Conservation (phyloP, 257 asterid genomes). For the Dorcoceras hygrometricum region DNA sequence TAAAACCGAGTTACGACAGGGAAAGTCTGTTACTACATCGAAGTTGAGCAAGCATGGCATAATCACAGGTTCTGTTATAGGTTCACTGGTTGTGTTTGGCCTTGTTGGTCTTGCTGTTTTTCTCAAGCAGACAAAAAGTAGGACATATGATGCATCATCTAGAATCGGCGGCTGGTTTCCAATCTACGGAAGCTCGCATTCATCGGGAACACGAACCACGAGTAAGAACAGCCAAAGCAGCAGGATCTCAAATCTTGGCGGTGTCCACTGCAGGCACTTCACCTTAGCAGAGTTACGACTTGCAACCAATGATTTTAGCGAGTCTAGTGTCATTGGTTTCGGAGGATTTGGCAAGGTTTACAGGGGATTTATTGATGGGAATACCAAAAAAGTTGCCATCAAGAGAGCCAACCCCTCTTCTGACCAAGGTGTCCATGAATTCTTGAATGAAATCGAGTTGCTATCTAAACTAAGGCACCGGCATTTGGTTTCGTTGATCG, state of each 20-base stretch:
- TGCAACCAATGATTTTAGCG: constrained; percentile 54
- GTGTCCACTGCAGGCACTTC: constrained; percentile 62
- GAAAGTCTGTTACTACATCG: constrained; percentile 13
- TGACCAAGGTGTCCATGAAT: constrained; percentile 69
- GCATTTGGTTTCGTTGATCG: constrained; percentile 73
- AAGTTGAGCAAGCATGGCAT: constrained; percentile 24
- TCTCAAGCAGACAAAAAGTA: constrained; percentile 14
- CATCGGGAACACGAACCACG: constrained; percentile 29
- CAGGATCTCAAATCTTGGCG: constrained; percentile 36
- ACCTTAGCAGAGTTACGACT: constrained; percentile 49
- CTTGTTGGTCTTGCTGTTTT: constrained; percentile 31
- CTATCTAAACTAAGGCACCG: constrained; percentile 73
- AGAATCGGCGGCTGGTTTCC: constrained; percentile 45
- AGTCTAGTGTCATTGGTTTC: constrained; percentile 59
- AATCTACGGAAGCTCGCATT: constrained; percentile 36
- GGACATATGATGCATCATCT: constrained; percentile 6
- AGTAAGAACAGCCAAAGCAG: constrained; percentile 37
- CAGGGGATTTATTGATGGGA: constrained; percentile 52
- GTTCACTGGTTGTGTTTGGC: constrained; percentile 30
- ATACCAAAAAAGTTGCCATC: constrained; percentile 44
- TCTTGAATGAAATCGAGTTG: constrained; percentile 67
- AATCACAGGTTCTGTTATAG: constrained; percentile 35
- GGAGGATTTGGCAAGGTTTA: constrained; percentile 91
- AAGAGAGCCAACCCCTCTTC: constrained; percentile 66
- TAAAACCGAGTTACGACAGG: constrained; percentile 7